A percentile compares a stretch with the other conserved stretches of the same genome.
Evolutionary conservation across 2,329 filamentous ascomycete genomes (phyloP).

Genomic region (Annulohypoxylon truncatum): DNA sequence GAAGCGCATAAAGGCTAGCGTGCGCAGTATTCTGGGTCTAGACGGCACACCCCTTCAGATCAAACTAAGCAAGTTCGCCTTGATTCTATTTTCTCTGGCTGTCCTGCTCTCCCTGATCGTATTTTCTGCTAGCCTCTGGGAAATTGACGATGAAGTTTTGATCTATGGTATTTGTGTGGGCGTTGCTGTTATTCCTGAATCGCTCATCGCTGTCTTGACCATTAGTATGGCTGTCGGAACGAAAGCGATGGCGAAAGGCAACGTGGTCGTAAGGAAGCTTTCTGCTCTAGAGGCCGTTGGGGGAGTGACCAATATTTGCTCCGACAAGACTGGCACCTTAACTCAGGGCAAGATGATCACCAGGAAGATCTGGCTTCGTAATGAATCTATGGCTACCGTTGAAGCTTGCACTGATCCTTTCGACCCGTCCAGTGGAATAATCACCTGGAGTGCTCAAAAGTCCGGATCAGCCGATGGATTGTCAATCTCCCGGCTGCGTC

Average conservation of each 20-base stretch:
- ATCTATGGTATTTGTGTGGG: constrained; percentile 64
- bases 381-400: constrained; percentile 64
- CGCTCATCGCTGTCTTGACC: constrained; percentile 71
- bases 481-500: constrained; percentile 44
- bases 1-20: constrained; percentile 56
- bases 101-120: constrained; percentile 70
- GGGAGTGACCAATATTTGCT: constrained; percentile 77
- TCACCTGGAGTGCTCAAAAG: constrained; percentile 57
- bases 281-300: constrained; percentile 74
- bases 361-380: constrained; percentile 70
- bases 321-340: constrained; percentile 76
- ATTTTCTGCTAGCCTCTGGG: constrained; percentile 68
- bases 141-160: constrained; percentile 66
- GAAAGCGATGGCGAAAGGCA: constrained; percentile 65
- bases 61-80: constrained; percentile 86
- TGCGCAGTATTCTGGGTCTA: constrained; percentile 68
- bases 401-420: constrained; percentile 68
- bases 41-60: constrained; percentile 86
- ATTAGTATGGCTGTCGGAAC: constrained; percentile 70
- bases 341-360: constrained; percentile 76
- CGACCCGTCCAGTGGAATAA: constrained; percentile 68
- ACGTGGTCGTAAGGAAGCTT: constrained; percentile 70
- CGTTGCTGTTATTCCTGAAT: constrained; percentile 65
- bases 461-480: constrained; percentile 39
- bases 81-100: constrained; percentile 80